A percentile compares a stretch with the other conserved stretches of the same genome.
Evolutionary conservation across 2,329 filamentous ascomycete species (phyloP).

Genomic region (Xylaria sp.): DNA sequence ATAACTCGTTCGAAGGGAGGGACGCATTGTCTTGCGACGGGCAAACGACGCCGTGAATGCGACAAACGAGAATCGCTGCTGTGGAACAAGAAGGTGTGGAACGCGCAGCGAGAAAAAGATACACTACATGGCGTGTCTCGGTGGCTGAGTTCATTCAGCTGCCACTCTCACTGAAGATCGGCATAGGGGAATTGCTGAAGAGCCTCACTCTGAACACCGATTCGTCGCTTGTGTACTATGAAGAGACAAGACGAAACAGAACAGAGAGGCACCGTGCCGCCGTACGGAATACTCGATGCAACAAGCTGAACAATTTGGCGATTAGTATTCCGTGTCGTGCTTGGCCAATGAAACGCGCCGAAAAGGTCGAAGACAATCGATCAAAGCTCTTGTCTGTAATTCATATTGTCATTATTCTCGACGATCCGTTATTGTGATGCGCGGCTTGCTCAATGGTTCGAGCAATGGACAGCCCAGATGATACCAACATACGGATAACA

Average conservation of each 20-base stretch:
- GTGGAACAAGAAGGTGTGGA: slow-evolving; percentile 3
- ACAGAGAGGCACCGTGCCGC: not conserved
- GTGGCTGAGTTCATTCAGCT: slow-evolving; percentile 4
- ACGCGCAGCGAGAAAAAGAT: not conserved
- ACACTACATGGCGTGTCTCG: slow-evolving; percentile 8
- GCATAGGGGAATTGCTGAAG: not conserved
- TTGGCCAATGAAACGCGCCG: not conserved
- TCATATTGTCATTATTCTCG: not conserved
- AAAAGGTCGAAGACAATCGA: not conserved
- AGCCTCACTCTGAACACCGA: not conserved
- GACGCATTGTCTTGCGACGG: not conserved
- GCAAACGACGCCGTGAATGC: not conserved
- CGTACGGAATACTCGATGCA: not conserved
- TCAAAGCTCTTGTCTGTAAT: no score
- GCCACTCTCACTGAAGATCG: not conserved
- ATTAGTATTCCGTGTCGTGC: not conserved
- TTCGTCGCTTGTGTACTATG: not conserved
- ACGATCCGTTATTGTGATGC: not conserved
- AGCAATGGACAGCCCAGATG: not conserved
- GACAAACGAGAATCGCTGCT: slow-evolving; percentile 10
- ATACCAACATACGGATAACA: not conserved
- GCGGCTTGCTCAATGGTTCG: not conserved
- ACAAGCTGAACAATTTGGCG: not conserved
- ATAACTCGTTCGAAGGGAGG: not conserved
- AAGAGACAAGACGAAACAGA: not conserved